These are phyloP conservation scores for Cymbidium sinense DNA, from an alignment of 106 monocot species.

Conservation along the genomic window DNA sequence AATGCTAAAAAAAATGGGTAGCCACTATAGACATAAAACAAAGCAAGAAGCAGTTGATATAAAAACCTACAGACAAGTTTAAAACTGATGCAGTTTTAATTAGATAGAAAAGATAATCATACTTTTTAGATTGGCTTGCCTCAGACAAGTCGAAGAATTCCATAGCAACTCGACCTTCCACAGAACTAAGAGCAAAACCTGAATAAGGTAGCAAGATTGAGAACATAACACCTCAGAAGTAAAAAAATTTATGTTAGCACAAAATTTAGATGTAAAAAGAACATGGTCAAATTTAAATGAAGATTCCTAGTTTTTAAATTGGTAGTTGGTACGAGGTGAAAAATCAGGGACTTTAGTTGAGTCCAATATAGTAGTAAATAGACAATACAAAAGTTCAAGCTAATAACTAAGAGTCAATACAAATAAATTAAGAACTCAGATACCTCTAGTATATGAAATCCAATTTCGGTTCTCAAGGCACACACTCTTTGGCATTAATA, in stretches of 20 bases:
- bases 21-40: not conserved
- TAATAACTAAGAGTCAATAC: not conserved
- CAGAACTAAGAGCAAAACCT: slow-evolving; percentile 97
- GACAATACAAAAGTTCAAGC: not conserved
- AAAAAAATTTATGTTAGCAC: not conserved
- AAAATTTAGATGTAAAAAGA: slow-evolving; percentile 2
- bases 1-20: not conserved
- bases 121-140: slow-evolving; percentile 75
- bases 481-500: too few relatives aligned
- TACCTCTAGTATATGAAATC: too few relatives aligned
- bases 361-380: not conserved
- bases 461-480: too few relatives aligned
- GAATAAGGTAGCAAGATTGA: slow-evolving; percentile 18
- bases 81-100: not conserved
- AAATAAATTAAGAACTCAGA: not conserved
- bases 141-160: slow-evolving; percentile 89
- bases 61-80: not conserved
- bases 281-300: not conserved
- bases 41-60: not conserved
- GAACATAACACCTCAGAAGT: not conserved
- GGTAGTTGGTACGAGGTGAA: not conserved
- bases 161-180: slow-evolving; percentile 93
- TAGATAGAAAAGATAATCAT: slow-evolving; percentile 8
- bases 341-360: not conserved
- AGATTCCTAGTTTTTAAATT: not conserved